Conservation (phyloP, 495 filamentous ascomycete genomes). For the Physcia stellaris region DNA sequence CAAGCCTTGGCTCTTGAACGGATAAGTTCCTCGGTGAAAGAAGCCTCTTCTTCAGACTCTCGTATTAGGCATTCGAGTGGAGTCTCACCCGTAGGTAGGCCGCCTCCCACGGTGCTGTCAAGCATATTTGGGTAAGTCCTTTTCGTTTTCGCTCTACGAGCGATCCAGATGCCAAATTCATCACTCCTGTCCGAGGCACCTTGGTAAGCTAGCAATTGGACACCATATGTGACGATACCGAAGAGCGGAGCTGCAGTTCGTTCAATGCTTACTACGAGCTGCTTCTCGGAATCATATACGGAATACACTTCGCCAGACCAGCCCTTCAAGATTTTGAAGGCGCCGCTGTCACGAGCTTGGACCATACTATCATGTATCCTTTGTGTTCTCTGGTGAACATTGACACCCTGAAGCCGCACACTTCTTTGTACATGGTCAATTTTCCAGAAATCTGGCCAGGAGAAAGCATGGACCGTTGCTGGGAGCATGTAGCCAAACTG, state of each 20-base stretch:
- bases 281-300: constrained; percentile 23
- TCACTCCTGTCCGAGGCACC: constrained; percentile 10
- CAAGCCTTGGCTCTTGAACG: constrained; percentile 18
- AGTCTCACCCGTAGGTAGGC: constrained; percentile 26
- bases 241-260: constrained; percentile 34
- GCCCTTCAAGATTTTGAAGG: constrained; percentile 25
- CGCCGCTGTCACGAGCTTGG: too few species aligned
- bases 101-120: constrained; percentile 42
- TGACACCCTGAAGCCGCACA: too few species aligned
- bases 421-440: too few species aligned
- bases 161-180: constrained; percentile 36
- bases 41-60: constrained; percentile 43
- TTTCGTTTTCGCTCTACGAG: constrained; percentile 27
- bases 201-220: constrained; percentile 36
- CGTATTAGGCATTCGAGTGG: constrained; percentile 36
- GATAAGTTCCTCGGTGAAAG: constrained; percentile 21
- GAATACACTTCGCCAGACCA: constrained; percentile 34
- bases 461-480: too few species aligned
- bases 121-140: constrained; percentile 39
- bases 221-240: constrained; percentile 34
- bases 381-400: too few species aligned
- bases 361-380: too few species aligned
- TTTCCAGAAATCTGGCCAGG: too few species aligned
- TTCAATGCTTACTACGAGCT: constrained; percentile 28
- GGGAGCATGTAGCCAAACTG: too few species aligned